Percentiles rank a stretch among this genome's conserved stretches.
phyloP scores from a whole-genome alignment of 805 yeast species.

The Saccharomyces jurei region DNA sequence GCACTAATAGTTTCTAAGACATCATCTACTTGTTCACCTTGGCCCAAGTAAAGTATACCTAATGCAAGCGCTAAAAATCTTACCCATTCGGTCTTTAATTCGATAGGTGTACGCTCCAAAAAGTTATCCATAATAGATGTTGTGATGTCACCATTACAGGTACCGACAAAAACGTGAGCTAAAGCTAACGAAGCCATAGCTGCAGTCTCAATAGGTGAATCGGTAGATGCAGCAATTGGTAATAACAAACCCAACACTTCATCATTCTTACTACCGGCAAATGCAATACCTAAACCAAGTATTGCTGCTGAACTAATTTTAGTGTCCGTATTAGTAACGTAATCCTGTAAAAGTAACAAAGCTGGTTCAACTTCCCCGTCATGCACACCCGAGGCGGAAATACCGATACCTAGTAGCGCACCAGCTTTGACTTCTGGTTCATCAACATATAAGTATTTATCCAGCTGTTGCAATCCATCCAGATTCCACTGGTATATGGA shows the following conservation, averaged over 20 bases:
- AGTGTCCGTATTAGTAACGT: conserved; percentile 55
- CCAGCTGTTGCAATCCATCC: conserved; percentile 84
- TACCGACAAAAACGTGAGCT: conserved; percentile 92
- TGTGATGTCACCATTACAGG: conserved; percentile 89
- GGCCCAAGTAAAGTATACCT: conserved; percentile 87
- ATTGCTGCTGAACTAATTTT: conserved; percentile 73
- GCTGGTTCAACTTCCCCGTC: conserved; percentile 90
- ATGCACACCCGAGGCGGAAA: conserved; percentile 84
- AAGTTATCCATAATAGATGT: conserved; percentile 86
- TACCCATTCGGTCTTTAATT: conserved; percentile 78
- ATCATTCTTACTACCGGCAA: conserved; percentile 87
- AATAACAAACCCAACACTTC: conserved; percentile 68
- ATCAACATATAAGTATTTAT: conserved; percentile 76
- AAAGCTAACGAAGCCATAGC: conserved; percentile 83
- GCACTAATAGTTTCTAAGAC: conserved; percentile 91
- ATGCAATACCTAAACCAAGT: conserved; percentile 87
- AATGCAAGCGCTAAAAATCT: conserved; percentile 86
- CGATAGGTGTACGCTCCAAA: conserved; percentile 72
- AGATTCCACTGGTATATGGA: conserved; percentile 87
- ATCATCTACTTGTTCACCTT: conserved; percentile 88
- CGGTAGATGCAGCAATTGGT: conserved; percentile 76
- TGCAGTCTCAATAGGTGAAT: conserved; percentile 66
- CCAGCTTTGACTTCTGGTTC: conserved; percentile 92
- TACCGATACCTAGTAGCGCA: conserved; percentile 90
- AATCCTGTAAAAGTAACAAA: conserved; percentile 74